Evolutionary conservation across 106 monocot species (phyloP).

Genomic region (Triglochin maritima): DNA sequence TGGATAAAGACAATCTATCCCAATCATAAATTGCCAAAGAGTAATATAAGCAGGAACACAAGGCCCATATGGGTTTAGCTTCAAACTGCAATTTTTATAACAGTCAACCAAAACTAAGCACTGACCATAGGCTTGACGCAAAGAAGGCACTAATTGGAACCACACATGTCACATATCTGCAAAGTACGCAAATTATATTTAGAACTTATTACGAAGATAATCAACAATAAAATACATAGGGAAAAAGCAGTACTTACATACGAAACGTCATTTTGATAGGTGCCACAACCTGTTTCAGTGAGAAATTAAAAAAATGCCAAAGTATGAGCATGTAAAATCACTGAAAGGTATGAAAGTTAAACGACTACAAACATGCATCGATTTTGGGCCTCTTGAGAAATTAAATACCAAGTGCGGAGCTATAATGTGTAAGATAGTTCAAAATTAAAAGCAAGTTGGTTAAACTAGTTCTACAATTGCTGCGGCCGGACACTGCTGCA

Average conservation of each 20-base stretch:
- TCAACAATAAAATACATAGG: slow-evolving; percentile 1
- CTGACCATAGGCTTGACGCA: slow-evolving; percentile 94
- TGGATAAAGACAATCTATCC: too few species aligned
- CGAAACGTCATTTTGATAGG: slow-evolving; percentile 94
- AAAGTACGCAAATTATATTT: slow-evolving; percentile 12
- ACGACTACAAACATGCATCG: not conserved
- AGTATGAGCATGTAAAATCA: not conserved
- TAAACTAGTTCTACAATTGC: too few species aligned
- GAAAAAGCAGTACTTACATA: slow-evolving; percentile 46
- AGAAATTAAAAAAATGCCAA: not conserved
- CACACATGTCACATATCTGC: slow-evolving; percentile 92
- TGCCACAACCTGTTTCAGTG: slow-evolving; percentile 50
- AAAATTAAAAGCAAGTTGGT: too few species aligned
- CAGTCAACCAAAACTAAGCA: not conserved
- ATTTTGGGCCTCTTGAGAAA: too few species aligned
- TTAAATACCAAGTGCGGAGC: too few species aligned
- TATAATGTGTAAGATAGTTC: too few species aligned
- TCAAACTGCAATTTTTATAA: not conserved
- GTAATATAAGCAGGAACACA: too few species aligned
- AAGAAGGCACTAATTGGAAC: slow-evolving; percentile 98
- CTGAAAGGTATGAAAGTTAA: not conserved
- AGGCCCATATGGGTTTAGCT: too few species aligned
- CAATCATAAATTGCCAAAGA: too few species aligned
- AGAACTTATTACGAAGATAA: not conserved
- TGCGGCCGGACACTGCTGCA: too few species aligned